Evolutionary conservation across 768 basidiomycete species (phyloP), one percentile per base, ranked within the genome.

Genomic region (Mycena capillaripes): DNA sequence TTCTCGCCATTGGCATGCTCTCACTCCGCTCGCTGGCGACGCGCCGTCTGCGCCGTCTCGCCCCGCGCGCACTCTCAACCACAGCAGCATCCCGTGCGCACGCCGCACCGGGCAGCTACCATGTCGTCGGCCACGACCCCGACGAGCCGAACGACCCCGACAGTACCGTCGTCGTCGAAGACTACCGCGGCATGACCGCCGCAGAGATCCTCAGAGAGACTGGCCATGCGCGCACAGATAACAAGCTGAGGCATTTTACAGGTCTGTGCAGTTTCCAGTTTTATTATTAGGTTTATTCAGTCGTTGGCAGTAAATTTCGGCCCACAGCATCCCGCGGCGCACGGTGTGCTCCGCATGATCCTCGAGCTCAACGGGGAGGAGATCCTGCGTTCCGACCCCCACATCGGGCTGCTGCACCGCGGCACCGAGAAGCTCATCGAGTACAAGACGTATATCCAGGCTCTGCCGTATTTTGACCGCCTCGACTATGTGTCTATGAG

Each of bases 401-500:
- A 99, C 78, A 93, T 99, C 78, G 98, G 98, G 66, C 88, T 99
- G 29, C 89, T 99, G 56, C 98, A 99, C 83, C 92, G 98, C 76
- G 98, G 97, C 25, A 99, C 97, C 23, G 98, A 99, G 83, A 99
- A 99, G 83, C 89, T 99, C 61, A 99, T 99, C 73, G 98, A 99
- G 83, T 97, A 97, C 89, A 99, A 99, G 86, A 98, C 93, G 1
- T 99, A 99, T 79, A 95, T 92, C 7, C 98, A 99, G 85, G 98
- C 98, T 0, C 85, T 99, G 23, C 98, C 98, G 1, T 99, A 99
- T 85, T 99, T 99, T 80, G 98, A 99, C 82, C 96, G 98, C 77
- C 88, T 99, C 70, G 98, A 99, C 86, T 99, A 99, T 77, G 97
- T 99, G 64, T 98, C 97, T 58, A 99, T 98, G 98, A 99, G 38